Base-by-base conservation (phyloP, 768 basidiomycete genomes). In the Lactarius indigo region DNA sequence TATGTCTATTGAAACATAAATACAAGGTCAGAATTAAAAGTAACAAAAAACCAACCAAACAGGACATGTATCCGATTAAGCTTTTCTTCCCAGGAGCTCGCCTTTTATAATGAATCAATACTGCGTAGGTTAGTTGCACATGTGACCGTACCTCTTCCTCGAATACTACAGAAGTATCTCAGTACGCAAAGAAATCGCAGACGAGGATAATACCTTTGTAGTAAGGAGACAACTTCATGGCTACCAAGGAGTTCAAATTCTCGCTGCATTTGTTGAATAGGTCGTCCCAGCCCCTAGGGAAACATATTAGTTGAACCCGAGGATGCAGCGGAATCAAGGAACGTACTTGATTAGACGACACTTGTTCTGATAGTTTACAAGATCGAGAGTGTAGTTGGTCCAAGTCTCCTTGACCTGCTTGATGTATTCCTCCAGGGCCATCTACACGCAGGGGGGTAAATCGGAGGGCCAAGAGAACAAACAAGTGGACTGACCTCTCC, bases 321-420 rank as follows among this genome's bases (percentile, higher is more conserved):
- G 47, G 55, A 15, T 18, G 0, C 12, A 58, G 41, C 20, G 12
- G 39, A 37, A 69, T 61, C 63, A 15, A 56, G 12, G 26, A 59
- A 66, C 81, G 37, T 72, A 92, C 88, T 87, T 85, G 70, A 99
- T 98, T 30, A 99, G 84, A 59, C 97, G 90, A 72, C 96, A 98
- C 76, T 96, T 99, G 76, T 94, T 98, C 81, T 98, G 97, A 75
- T 98, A 99, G 75, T 98, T 96, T 72, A 98, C 92, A 55, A 99
- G 82, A 72, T 98, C 97, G 59, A 99, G 83, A 1, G 94, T 92
- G 74, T 98, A 98, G 73, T 85, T 94, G 1, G 92, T 91, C 97
- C 97, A 99, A 1, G 85, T 92, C 78, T 98, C 97, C 76, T 94
- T 94, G 74, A 99, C 97, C 78, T 96, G 92, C 65, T 91, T 90